phyloP scores from a whole-genome alignment of 1,284 basidiomycete species.

The Acaromyces ingoldii region DNA sequence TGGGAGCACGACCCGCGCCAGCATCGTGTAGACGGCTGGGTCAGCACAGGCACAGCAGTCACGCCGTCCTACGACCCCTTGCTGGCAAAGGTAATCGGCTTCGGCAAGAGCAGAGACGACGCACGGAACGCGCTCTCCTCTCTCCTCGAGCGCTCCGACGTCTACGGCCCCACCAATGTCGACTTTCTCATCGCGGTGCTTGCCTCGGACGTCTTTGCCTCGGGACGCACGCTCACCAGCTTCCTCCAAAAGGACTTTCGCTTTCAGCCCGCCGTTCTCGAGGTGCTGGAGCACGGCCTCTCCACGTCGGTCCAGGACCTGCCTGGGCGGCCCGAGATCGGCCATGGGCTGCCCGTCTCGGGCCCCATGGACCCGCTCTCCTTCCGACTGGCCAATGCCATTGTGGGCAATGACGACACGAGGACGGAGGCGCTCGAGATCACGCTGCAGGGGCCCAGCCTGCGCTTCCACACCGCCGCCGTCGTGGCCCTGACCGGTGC shows the following conservation, averaged over 20 bases:
- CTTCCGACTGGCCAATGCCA: constrained; percentile 61
- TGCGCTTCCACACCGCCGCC: constrained; percentile 47
- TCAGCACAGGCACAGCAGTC: constrained; percentile 58
- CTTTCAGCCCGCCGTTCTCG: constrained; percentile 55
- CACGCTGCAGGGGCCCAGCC: constrained; percentile 20
- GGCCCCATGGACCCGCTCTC: constrained; percentile 66
- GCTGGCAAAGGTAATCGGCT: constrained; percentile 55
- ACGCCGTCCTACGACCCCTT: constrained; percentile 63
- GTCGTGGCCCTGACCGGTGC: constrained; percentile 63
- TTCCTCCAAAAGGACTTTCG: constrained; percentile 55
- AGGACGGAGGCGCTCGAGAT: constrained; percentile 62
- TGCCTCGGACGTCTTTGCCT: constrained; percentile 9
- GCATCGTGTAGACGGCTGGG: constrained; percentile 57
- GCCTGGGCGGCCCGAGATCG: constrained; percentile 57
- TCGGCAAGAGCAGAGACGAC: constrained; percentile 53
- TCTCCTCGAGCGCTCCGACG: constrained; percentile 26
- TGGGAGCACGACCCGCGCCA: constrained; percentile 11
- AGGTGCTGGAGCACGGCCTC: constrained; percentile 61
- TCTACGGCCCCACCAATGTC: constrained; percentile 52
- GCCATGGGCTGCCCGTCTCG: constrained; percentile 64
- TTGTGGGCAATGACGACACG: constrained; percentile 60
- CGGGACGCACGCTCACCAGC: constrained; percentile 59
- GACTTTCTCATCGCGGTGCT: constrained; percentile 14
- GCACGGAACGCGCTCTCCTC: constrained; percentile 46
- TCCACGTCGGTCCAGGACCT: constrained; percentile 63